phyloP scores from a whole-genome alignment of 1,139 yeast species.

The Pichia sp. region DNA sequence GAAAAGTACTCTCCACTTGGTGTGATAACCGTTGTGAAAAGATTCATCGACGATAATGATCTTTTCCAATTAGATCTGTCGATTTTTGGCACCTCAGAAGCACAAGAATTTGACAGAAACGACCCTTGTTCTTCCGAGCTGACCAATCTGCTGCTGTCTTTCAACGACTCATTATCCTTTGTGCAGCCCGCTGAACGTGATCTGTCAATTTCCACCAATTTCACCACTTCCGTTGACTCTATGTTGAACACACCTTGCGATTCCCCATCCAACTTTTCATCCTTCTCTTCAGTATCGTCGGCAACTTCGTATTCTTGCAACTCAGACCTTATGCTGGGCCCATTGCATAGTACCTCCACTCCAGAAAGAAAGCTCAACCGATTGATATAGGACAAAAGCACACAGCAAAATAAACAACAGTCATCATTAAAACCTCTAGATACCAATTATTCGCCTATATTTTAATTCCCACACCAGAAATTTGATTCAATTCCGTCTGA shows the following conservation, averaged over 20 bases:
- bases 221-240: constrained; percentile 3
- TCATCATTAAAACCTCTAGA: no score
- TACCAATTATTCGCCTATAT: no score
- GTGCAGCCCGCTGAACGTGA: constrained; percentile 6
- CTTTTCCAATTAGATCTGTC: constrained; percentile 13
- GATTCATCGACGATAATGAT: constrained; percentile 21
- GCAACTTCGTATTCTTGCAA: constrained; percentile 23
- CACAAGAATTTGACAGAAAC: background rate
- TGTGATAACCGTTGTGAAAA: constrained; percentile 25
- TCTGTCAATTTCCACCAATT: constrained; percentile 6
- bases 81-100: constrained; percentile 5
- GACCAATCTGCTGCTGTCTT: constrained; percentile 11
- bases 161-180: constrained; percentile 9
- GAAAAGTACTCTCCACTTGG: constrained; percentile 41
- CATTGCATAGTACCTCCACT: background rate
- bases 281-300: constrained; percentile 25
- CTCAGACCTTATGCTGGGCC: constrained; percentile 1
- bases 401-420: no score
- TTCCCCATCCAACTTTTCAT: constrained; percentile 25
- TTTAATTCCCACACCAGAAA: no score
- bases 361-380: background rate
- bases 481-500: no score
- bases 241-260: constrained; percentile 19
- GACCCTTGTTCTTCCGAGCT: constrained; percentile 5
- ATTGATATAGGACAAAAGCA: no score